Evolutionary conservation across 208 protist genomes (phyloP).

Genomic region (Strigomonas galati): DNA sequence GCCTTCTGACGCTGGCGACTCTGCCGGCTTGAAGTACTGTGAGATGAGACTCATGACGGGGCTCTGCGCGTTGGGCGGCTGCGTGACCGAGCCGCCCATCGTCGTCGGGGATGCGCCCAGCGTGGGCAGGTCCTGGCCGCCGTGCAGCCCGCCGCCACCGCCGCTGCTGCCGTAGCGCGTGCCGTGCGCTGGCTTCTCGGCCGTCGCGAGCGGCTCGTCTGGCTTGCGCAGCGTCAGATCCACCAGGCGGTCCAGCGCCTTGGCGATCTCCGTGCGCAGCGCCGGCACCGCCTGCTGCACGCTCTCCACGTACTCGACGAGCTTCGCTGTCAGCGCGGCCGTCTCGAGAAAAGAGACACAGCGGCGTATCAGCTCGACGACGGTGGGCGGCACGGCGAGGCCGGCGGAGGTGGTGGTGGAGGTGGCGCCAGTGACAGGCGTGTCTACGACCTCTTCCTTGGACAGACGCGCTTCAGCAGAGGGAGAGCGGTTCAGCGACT

Average conservation of each 20-base stretch:
- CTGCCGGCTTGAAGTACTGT: not conserved
- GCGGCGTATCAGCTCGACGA: constrained; percentile 66
- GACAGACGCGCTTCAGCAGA: not conserved
- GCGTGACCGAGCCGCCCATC: not conserved
- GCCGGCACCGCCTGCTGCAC: constrained; percentile 53
- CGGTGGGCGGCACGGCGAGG: constrained; percentile 17
- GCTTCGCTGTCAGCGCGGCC: constrained; percentile 56
- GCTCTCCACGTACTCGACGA: constrained; percentile 52
- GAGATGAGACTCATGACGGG: not conserved
- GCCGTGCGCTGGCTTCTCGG: not conserved
- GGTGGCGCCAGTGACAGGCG: too few relatives aligned
- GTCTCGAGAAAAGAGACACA: constrained; percentile 62
- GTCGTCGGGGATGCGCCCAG: not conserved
- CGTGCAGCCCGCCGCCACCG: not conserved
- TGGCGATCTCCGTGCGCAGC: constrained; percentile 49
- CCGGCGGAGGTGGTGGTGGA: too few relatives aligned
- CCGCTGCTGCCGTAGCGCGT: constrained; percentile 2
- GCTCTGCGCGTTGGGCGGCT: not conserved
- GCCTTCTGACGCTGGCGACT: not conserved
- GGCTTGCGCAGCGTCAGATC: constrained; percentile 45
- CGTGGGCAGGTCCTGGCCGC: not conserved
- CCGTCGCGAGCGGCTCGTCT: not conserved
- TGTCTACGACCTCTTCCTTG: not conserved
- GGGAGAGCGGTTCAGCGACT: not conserved
- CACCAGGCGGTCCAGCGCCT: constrained; percentile 64